Conservation (phyloP, 2,329 filamentous ascomycete genomes). For the Fusarium brachygibbosum region DNA sequence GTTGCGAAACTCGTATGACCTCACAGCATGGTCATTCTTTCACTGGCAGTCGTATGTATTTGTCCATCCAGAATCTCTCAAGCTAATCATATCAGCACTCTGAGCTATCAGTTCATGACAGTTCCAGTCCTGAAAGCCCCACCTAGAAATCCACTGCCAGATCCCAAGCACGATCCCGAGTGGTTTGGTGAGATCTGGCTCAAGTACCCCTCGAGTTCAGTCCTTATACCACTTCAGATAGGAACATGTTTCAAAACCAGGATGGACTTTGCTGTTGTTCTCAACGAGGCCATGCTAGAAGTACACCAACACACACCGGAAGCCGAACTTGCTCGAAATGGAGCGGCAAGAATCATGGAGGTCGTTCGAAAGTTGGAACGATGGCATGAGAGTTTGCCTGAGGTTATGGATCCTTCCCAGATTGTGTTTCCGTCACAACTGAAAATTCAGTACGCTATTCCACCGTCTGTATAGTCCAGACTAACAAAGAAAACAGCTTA, state of each 20-base stretch:
- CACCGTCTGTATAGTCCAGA: too few relatives aligned
- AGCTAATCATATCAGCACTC: slow-evolving; percentile 1
- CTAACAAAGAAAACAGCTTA: neutral
- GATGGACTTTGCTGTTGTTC: neutral
- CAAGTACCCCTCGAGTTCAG: slow-evolving; percentile 8
- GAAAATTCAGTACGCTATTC: slow-evolving; percentile 13
- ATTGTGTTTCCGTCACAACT: slow-evolving; percentile 26
- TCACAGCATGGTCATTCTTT: slow-evolving; percentile 29
- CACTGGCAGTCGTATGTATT: slow-evolving; percentile 18
- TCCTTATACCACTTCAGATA: neutral
- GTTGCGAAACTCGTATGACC: slow-evolving; percentile 4
- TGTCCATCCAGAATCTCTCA: rapidly evolving
- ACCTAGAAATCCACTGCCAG: neutral
- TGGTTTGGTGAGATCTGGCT: slow-evolving; percentile 30
- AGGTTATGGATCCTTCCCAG: neutral
- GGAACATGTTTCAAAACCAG: neutral
- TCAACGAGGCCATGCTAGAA: neutral
- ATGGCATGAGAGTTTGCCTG: slow-evolving; percentile 4
- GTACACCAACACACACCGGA: neutral
- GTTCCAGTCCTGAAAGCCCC: neutral
- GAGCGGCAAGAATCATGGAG: neutral
- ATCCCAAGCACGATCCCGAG: neutral
- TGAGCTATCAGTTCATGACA: slow-evolving; percentile 9
- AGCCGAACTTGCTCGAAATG: neutral
- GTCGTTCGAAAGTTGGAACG: rapidly evolving